phyloP scores from a whole-genome alignment of 495 filamentous ascomycete genomes.

The Usnea hakonensis region DNA sequence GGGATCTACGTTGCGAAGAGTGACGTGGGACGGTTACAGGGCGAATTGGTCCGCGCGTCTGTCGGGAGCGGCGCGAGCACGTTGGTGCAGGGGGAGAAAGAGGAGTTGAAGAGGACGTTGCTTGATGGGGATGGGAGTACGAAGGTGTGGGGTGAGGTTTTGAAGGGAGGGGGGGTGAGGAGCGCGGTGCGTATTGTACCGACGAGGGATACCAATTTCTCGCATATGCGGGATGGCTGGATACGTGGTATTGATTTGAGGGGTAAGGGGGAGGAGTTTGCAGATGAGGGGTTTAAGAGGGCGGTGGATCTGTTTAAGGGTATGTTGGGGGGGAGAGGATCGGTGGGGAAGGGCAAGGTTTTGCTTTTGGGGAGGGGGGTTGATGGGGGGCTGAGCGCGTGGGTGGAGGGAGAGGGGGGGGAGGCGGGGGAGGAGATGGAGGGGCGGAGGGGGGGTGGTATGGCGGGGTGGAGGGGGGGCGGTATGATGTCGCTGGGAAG shows the following conservation, averaged over 20 bases:
- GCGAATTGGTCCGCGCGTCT: slow-evolving; percentile 47
- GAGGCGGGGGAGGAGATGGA: slow-evolving; percentile 30
- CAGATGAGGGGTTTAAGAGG: slow-evolving; percentile 62
- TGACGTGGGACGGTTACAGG: slow-evolving; percentile 58
- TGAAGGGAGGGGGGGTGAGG: slow-evolving; percentile 50
- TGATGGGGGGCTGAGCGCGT: slow-evolving; percentile 57
- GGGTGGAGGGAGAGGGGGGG: slow-evolving; percentile 47
- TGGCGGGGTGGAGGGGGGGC: slow-evolving; percentile 31
- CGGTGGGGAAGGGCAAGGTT: slow-evolving; percentile 65
- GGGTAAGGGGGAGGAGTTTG: slow-evolving; percentile 38
- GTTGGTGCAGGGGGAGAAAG: slow-evolving; percentile 70
- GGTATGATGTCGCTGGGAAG: slow-evolving; percentile 50
- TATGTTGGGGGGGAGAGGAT: slow-evolving; percentile 62
- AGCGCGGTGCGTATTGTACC: slow-evolving; percentile 76
- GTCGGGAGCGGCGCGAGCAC: slow-evolving; percentile 56
- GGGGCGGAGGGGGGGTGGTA: slow-evolving; percentile 30
- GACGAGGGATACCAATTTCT: slow-evolving; percentile 81
- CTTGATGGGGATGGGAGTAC: slow-evolving; percentile 61
- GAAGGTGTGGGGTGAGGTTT: slow-evolving; percentile 61
- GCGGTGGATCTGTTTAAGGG: slow-evolving; percentile 68
- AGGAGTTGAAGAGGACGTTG: slow-evolving; percentile 56
- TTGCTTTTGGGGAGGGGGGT: slow-evolving; percentile 63
- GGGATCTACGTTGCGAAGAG: slow-evolving; percentile 79
- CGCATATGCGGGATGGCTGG: slow-evolving; percentile 84
- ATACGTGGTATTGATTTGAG: slow-evolving; percentile 72